Base-by-base conservation (phyloP, 441 rosid species). In the Iberis amara region DNA sequence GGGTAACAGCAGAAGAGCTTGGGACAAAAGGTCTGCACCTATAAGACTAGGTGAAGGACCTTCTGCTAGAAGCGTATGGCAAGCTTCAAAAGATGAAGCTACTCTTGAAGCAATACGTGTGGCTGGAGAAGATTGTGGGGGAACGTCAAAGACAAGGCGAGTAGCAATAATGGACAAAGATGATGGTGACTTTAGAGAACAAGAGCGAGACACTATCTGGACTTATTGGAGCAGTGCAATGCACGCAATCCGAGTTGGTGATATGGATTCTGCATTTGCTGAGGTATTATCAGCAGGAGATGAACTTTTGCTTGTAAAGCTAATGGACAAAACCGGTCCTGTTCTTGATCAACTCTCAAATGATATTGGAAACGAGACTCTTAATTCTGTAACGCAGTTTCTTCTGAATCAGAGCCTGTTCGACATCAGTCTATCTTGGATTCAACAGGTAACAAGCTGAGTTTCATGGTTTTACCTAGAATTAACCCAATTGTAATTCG, bases 21-120 rank as follows among this genome's bases (percentile, higher is more conserved):
- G 99, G 97, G 94, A 86, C 44, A 89, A 86, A 66, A 90, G 80
- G 38, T 72, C 73, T 31, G 89, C 78, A 50, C 81, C 81, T 12
- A 68, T 77, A 11, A 76, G 99, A 65, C 73, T 84, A 12, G 96
- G 96, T 11, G 99, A 92, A 66, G 98, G 98, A 50, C 96, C 98
- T 59, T 92, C 98, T 30, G 96, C 96, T 36, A 77, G 99, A 77
- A 84, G 96, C 67, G 92, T 89, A 23, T 92, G 99, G 97, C 94
- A 89, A 76, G 96, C 99, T 43, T 92, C 96, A 45, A 92, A 92
- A 68, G 99, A 92, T 24, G 96, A 92, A 79, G 96, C 97, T 40
- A 92, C 99, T 27, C 76, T 92, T 58, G 90, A 89, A 79, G 96
- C 97, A 27, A 94, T 94, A 73, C 85, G 97, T 27, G 94, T 85